These are phyloP conservation scores for Candida sithepensis DNA, from an alignment of 805 yeast genomes.

Conservation along the genomic window DNA sequence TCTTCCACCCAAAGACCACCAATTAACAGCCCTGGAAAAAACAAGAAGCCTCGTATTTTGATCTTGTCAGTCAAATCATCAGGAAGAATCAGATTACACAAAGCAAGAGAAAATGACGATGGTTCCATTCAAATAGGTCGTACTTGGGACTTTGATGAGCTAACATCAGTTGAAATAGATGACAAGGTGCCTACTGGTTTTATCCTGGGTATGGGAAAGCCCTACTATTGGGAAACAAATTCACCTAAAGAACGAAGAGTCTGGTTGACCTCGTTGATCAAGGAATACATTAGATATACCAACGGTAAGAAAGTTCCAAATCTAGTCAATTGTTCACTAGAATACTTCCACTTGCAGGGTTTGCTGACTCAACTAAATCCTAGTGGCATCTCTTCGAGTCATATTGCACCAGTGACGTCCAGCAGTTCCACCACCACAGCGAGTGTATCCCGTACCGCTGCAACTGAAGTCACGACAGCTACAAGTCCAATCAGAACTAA, in stretches of 20 bases:
- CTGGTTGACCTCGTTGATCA: slow-evolving; percentile 50
- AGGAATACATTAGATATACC: slow-evolving; percentile 52
- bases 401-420: slow-evolving; percentile 2
- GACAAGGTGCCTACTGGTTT: slow-evolving; percentile 52
- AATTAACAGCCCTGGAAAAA: slow-evolving; percentile 38
- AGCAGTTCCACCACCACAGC: neutral
- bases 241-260: slow-evolving; percentile 55
- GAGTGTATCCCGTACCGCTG: neutral
- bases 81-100: slow-evolving; percentile 72
- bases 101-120: slow-evolving; percentile 77
- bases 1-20: slow-evolving; percentile 73
- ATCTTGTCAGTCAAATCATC: slow-evolving; percentile 58
- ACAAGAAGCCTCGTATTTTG: slow-evolving; percentile 60
- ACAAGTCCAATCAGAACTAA: neutral
- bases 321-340: slow-evolving; percentile 43
- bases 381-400: neutral
- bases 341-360: slow-evolving; percentile 33
- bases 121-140: slow-evolving; percentile 84
- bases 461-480: neutral
- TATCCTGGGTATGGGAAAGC: slow-evolving; percentile 60
- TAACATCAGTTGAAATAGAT: slow-evolving; percentile 55
- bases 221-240: slow-evolving; percentile 78
- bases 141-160: slow-evolving; percentile 82
- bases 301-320: slow-evolving; percentile 50
- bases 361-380: slow-evolving; percentile 8